Evolutionary conservation across 140 eudicot genomes (phyloP), one percentile per base, ranked within the genome.

Genomic region (Ambrosia hybrid): DNA sequence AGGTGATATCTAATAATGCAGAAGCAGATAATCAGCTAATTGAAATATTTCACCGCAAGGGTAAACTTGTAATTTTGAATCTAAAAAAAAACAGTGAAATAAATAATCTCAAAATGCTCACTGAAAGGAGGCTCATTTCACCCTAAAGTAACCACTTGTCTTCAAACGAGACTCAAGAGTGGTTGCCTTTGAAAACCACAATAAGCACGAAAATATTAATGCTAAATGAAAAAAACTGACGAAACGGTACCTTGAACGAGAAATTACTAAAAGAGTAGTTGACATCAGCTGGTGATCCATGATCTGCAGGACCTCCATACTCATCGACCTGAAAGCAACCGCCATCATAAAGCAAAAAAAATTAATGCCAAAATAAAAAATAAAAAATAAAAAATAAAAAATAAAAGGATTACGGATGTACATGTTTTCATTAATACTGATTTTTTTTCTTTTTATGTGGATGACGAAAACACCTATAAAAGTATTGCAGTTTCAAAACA

Each of bases 201-300:
- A n/a, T 14, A 62, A 37, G 55, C 70, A 65, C 36, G 37, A 21
- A 9, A 33, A 65, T 16, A 57, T 12, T 57, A 57, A 30, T 43
- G 39, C 15, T 2, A 16, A 43, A 21, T 45, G 14, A 68, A 59
- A 76, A 72, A 0, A 16, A 46, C 6, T 4, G 34, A 17, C 10
- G 39, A 43, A 68, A 48, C 5, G 6, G 1, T 91, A 95, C 99
- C 99, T 95, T 95, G 43, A 95, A 95, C 2, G 99, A 95, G 83
- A 95, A 95, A 77, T 95, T 95, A 76, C 97, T 95, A 58, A 95
- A 95, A 51, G 99, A 88, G 78, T 95, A 91, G 80, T 94, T 76
- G 68, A 88, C 87, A 34, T 79, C 73, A 63, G 87, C 78, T 37
- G 84, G 83, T 0, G 99, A 83, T 68, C 85, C 99, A 75, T 73